Base-by-base conservation (phyloP, 1,284 basidiomycete species). In the Taiwanofungus camphoratus region DNA sequence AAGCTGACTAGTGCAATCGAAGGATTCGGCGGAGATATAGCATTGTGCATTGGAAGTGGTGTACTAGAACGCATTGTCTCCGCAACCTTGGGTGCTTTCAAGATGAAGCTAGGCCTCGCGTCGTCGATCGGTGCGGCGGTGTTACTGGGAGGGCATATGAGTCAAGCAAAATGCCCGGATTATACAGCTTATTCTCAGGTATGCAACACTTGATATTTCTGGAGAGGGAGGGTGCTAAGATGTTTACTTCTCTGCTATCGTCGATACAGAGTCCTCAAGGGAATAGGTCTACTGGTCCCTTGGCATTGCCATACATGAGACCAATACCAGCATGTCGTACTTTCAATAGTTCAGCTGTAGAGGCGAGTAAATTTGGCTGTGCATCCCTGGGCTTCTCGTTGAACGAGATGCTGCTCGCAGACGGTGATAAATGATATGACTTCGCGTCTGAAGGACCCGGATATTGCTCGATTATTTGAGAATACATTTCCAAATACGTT, bases 401-500 rank as follows among this genome's bases (percentile, higher is more conserved):
- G 18, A 13, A 20, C 36, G 31, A 3, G 16, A 6, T 16, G n/a
- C n/a, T n/a, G n/a, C 23, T 29, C 9, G 34, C 15, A 39, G 81
- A 71, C 75, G 68, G 81, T 86, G 12, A 80, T 86, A 33, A 54
- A 51, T 21, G 79, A 87, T 54, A 82, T 87, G 82, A 86, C 76
- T 35, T 60, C 66, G 18, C 70, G 79, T 36, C 62, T 87, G 32
- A 84, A 78, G 57, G 82, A 87, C 56, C 81, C 84, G 1, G 84
- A 87, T 53, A 52, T 87, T 42, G 85, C 84, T 15, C 71, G 81
- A 43, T 56, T 87, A 22, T 87, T 87, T 50, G 84, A 86, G 59
- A 87, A 87, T 47, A 79, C 84, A 0, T 86, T 86, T 55, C 83
- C 84, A 2, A 85, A 84, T 52, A 87, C 85, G 0, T 68, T 87